Percentiles rank a stretch among this genome's conserved stretches.
Conservation (phyloP, 352 stramenopile species). For the Pythium folliculosum region DNA sequence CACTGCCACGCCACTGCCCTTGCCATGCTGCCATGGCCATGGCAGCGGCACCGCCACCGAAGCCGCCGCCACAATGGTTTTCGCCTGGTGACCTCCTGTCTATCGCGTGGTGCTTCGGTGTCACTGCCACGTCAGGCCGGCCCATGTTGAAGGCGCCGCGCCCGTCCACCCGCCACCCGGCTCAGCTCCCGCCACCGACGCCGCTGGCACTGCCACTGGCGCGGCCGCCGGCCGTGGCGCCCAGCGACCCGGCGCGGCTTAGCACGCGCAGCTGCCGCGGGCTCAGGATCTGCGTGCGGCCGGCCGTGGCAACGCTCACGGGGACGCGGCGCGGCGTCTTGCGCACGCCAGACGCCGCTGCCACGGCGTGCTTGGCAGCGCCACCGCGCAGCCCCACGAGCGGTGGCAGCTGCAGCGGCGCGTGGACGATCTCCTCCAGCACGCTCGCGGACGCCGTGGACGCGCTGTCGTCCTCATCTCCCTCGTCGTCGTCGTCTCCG, state of each 20-base stretch:
- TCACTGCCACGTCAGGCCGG: too few species aligned
- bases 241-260: conserved; percentile 11
- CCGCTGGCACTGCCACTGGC: background rate
- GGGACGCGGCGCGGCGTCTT: conserved; percentile 32
- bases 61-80: too few species aligned
- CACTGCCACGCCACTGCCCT: too few species aligned
- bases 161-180: background rate
- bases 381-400: conserved; percentile 1
- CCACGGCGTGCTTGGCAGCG: background rate
- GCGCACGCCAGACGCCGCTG: too few species aligned
- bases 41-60: too few species aligned
- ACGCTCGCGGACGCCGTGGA: conserved; percentile 15
- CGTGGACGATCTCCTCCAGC: conserved; percentile 26
- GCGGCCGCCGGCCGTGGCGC: background rate
- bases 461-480: background rate
- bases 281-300: conserved; percentile 34
- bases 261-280: conserved; percentile 30
- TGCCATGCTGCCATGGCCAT: too few species aligned
- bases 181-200: background rate
- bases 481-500: background rate
- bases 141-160: background rate
- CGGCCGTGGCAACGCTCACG: conserved; percentile 26
- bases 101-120: background rate
- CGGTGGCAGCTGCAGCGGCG: conserved; percentile 25
- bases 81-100: too few species aligned